A percentile compares a stretch with the other conserved stretches of the same genome.
phyloP scores from a whole-genome alignment of 352 stramenopile species.

The Pythium monospermum region DNA sequence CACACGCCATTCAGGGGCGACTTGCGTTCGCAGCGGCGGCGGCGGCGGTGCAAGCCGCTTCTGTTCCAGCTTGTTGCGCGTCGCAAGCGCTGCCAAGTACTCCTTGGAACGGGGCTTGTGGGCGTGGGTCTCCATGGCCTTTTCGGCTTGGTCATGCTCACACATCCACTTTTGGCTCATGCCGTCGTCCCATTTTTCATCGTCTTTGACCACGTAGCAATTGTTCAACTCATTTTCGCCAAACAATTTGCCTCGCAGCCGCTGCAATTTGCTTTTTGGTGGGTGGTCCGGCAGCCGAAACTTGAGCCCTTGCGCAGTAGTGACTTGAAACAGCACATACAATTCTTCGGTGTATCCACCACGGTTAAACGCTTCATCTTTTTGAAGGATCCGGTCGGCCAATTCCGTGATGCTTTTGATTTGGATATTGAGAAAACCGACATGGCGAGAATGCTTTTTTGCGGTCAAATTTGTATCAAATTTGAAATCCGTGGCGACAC shows the following conservation, averaged over 20 bases:
- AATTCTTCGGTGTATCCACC: constrained; percentile 29
- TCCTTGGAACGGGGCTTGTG: constrained; percentile 13
- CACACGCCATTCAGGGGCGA: constrained; percentile 25
- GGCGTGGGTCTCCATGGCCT: constrained; percentile 19
- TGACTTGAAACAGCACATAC: constrained; percentile 44
- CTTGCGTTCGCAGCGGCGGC: background rate
- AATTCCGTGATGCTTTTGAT: constrained; percentile 38
- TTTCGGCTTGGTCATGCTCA: constrained; percentile 24
- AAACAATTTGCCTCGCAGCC: constrained; percentile 21
- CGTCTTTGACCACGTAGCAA: constrained; percentile 22
- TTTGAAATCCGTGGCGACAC: constrained; percentile 14
- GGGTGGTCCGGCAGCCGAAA: constrained; percentile 11
- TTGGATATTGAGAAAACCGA: constrained; percentile 36
- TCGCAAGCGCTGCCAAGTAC: constrained; percentile 17
- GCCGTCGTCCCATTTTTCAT: constrained; percentile 37
- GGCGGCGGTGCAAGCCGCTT: constrained; percentile 14
- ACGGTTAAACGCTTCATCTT: constrained; percentile 28
- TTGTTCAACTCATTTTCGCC: constrained; percentile 15
- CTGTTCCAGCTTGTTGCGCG: constrained; percentile 22
- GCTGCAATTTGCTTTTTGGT: constrained; percentile 1
- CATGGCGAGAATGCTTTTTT: constrained; percentile 25
- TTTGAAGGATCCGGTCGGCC: constrained; percentile 27
- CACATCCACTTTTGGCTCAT: constrained; percentile 31
- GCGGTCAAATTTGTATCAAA: constrained; percentile 27
- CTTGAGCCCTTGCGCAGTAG: constrained; percentile 18